These are phyloP conservation scores for Scedosporium boydii DNA, from an alignment of 2,329 filamentous ascomycete genomes.

Conservation along the genomic window DNA sequence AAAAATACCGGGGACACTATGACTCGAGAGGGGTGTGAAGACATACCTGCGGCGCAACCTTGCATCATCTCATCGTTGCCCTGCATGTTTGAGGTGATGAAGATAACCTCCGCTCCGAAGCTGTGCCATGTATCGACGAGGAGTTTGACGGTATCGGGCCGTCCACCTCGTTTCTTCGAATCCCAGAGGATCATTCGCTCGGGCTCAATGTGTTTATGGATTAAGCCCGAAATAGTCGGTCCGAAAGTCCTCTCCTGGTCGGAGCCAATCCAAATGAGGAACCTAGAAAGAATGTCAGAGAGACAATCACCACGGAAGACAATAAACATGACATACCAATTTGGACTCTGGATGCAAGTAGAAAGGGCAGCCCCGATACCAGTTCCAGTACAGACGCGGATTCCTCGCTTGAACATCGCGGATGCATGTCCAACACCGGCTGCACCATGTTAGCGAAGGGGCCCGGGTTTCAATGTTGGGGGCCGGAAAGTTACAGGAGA, in stretches of 20 bases:
- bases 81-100: constrained; percentile 30
- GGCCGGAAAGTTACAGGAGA: neutral
- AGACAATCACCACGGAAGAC: neutral
- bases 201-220: constrained; percentile 27
- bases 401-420: constrained; percentile 31
- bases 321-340: constrained; percentile 18
- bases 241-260: constrained; percentile 31
- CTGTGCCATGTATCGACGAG: constrained; percentile 27
- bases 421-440: constrained; percentile 31
- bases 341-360: constrained; percentile 28
- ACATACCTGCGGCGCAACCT: constrained; percentile 23
- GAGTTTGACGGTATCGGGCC: constrained; percentile 26
- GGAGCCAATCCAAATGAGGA: constrained; percentile 32
- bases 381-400: constrained; percentile 30
- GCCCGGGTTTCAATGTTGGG: too few species aligned
- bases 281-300: constrained; percentile 16
- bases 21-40: constrained; percentile 13
- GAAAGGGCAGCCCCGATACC: constrained; percentile 30
- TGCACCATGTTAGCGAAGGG: constrained; percentile 13
- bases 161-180: constrained; percentile 28
- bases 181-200: constrained; percentile 33
- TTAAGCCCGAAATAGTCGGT: constrained; percentile 26
- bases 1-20: too few species aligned
- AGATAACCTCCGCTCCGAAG: constrained; percentile 31
- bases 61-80: constrained; percentile 34